Conservation (phyloP, 1,139 yeast species). For the Yamadazyma buinensis region DNA sequence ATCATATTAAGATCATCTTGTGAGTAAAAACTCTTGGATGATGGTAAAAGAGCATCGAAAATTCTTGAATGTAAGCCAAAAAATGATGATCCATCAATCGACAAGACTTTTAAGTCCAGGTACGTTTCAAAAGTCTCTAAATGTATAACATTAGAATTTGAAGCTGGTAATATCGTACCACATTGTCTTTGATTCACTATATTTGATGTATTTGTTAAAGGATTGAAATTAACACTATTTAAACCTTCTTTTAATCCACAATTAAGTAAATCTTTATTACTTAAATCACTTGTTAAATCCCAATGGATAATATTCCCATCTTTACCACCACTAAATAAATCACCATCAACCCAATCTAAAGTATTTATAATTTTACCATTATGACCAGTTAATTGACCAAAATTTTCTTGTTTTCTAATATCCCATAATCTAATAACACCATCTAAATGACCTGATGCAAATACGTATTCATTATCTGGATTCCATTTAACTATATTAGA, state of each 20-base stretch:
- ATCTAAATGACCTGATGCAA: conserved; percentile 66
- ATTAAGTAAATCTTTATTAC: conserved; percentile 20
- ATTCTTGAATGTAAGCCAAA: conserved; percentile 52
- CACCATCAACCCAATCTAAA: conserved; percentile 60
- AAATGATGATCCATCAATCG: conserved; percentile 53
- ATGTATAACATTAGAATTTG: conserved; percentile 46
- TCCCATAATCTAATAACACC: conserved; percentile 71
- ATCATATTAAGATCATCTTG: conserved; percentile 28
- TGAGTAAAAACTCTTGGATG: conserved; percentile 24
- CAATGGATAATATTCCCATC: conserved; percentile 76
- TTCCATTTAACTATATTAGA: conserved; percentile 59
- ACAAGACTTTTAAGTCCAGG: conserved; percentile 37
- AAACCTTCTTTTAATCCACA: conserved; percentile 50
- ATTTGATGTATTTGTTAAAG: conserved; percentile 27
- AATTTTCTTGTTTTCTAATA: conserved; percentile 56
- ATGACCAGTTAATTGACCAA: conserved; percentile 56
- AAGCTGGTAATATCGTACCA: conserved; percentile 59
- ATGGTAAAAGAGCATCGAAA: conserved; percentile 27
- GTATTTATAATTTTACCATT: conserved; percentile 46
- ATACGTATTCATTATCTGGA: conserved; percentile 51
- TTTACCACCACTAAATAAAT: conserved; percentile 60
- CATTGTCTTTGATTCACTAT: conserved; percentile 47
- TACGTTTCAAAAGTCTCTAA: conserved; percentile 33
- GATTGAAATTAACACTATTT: conserved; percentile 37
- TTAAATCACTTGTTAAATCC: conserved; percentile 47